A percentile compares a stretch with the other conserved stretches of the same genome.
These are phyloP conservation scores for Tetrapisispora arboricola DNA, from an alignment of 805 yeast species.

Conservation along the genomic window DNA sequence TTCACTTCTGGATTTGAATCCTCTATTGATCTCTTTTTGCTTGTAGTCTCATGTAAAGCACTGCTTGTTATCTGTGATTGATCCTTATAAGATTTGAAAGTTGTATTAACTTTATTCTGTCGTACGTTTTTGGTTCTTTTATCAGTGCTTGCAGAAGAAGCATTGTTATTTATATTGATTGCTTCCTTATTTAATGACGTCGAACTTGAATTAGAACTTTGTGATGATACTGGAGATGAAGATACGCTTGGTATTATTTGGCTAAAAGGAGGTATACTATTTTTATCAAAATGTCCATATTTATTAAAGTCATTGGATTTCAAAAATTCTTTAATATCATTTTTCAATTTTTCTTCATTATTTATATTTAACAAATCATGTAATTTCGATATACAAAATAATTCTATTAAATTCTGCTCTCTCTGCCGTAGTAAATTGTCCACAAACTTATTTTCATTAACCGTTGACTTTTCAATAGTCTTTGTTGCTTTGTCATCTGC, in stretches of 20 bases:
- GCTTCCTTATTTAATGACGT: background rate
- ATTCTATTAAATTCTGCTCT: constrained; percentile 49
- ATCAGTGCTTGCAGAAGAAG: background rate
- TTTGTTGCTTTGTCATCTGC: background rate
- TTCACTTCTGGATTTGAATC: background rate
- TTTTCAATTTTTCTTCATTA: constrained; percentile 31
- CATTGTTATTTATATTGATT: no score
- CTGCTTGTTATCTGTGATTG: background rate
- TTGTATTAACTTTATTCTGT: background rate
- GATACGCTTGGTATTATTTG: background rate
- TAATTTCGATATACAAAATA: constrained; percentile 47
- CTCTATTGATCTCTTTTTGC: background rate
- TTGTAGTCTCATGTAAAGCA: background rate
- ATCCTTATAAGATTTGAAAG: background rate
- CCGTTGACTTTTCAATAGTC: background rate
- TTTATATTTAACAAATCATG: constrained; percentile 35
- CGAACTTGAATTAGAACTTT: background rate
- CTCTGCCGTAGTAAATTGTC: constrained; percentile 39
- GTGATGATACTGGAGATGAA: background rate
- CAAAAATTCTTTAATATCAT: constrained; percentile 37
- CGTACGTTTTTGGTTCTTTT: background rate
- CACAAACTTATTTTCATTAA: background rate
- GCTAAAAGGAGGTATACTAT: constrained; percentile 18
- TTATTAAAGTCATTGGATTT: constrained; percentile 44
- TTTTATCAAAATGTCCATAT: constrained; percentile 31